These are phyloP conservation scores for Fragaria vesca DNA, from an alignment of 306 rosid genomes.

Conservation along the genomic window DNA sequence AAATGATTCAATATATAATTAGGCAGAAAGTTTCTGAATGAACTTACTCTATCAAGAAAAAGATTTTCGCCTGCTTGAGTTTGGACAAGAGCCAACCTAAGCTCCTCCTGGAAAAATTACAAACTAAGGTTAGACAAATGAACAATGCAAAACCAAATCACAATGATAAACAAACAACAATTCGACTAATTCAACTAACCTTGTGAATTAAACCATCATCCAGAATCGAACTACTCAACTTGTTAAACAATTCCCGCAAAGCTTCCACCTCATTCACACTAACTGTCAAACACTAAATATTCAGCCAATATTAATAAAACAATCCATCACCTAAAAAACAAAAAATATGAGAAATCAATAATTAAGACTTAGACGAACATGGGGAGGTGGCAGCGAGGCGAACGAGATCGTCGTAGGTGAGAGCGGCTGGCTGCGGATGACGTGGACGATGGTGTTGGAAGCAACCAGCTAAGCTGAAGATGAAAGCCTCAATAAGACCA, in stretches of 20 bases:
- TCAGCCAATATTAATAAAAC: not conserved
- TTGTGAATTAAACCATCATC: constrained; percentile 74
- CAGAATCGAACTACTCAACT: constrained; percentile 57
- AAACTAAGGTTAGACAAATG: constrained; percentile 10
- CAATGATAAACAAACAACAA: not conserved
- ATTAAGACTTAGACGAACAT: constrained; percentile 31
- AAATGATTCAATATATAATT: not conserved
- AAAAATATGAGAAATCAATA: not conserved
- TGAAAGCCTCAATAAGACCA: constrained; percentile 38
- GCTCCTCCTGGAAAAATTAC: constrained; percentile 66
- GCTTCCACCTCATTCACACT: constrained; percentile 74
- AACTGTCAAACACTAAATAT: constrained; percentile 35
- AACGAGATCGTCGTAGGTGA: constrained; percentile 38
- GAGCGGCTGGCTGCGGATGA: constrained; percentile 8
- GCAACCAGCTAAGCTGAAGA: constrained; percentile 45
- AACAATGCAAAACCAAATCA: constrained; percentile 1
- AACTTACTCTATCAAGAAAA: constrained; percentile 66
- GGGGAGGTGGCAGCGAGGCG: constrained; percentile 54
- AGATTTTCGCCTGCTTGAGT: constrained; percentile 47
- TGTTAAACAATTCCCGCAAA: constrained; percentile 58
- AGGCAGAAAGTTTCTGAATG: not conserved
- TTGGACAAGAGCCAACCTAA: constrained; percentile 53
- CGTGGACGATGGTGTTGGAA: constrained; percentile 23
- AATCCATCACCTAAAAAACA: not conserved
- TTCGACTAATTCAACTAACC: constrained; percentile 27